These are phyloP conservation scores for Astrephomene gubernaculifera DNA, from an alignment of 139 green algal species.

Conservation along the genomic window DNA sequence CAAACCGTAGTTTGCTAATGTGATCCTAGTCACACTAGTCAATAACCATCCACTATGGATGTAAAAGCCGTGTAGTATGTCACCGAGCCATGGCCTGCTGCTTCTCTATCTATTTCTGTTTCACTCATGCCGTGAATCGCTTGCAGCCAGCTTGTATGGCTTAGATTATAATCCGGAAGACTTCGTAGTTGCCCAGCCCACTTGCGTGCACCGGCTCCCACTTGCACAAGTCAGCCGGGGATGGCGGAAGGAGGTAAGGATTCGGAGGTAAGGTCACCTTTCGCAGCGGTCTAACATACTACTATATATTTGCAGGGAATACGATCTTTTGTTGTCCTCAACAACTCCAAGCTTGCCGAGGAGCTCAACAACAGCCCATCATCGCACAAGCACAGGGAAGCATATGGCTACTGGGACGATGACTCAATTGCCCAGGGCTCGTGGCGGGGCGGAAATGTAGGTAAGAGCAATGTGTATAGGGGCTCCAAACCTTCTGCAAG, in stretches of 20 bases:
- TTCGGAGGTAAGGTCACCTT: too few relatives aligned
- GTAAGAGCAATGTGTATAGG: not conserved
- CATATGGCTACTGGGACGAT: conserved; percentile 33
- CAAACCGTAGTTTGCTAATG: not conserved
- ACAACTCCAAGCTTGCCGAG: not conserved
- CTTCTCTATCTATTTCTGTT: not conserved
- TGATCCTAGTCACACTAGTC: not conserved
- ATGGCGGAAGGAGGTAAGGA: conserved; percentile 6
- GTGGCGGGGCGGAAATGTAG: conserved; percentile 25
- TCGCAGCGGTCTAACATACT: not conserved
- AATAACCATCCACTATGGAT: not conserved
- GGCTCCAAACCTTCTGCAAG: not conserved
- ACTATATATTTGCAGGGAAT: conserved; percentile 10
- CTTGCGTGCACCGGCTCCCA: conserved; percentile 26
- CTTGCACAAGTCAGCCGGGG: not conserved
- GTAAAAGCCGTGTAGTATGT: not conserved
- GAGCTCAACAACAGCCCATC: not conserved
- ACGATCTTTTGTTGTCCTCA: conserved; percentile 2
- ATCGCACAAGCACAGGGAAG: not conserved
- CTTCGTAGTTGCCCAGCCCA: conserved; percentile 29
- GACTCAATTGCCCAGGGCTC: not conserved
- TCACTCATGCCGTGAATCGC: not conserved
- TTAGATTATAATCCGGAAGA: conserved; percentile 14
- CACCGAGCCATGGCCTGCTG: not conserved
- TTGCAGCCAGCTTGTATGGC: not conserved